These are phyloP conservation scores for Aspergillus campestris DNA, from an alignment of 495 filamentous ascomycete genomes.

Conservation along the genomic window DNA sequence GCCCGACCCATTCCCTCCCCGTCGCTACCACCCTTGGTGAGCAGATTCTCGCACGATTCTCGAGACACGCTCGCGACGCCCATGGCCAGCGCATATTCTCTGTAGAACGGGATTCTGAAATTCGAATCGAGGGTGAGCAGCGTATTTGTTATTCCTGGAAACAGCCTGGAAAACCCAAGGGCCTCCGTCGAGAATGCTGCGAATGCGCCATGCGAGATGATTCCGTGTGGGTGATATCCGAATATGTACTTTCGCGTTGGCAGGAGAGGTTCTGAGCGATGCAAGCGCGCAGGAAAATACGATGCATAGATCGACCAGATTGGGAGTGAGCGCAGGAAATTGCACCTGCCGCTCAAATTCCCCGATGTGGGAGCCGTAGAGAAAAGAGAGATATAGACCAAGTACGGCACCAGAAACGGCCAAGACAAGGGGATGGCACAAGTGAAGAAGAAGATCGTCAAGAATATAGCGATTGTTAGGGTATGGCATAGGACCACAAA, in stretches of 20 bases:
- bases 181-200: constrained; percentile 88
- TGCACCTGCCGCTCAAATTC: constrained; percentile 60
- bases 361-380: constrained; percentile 71
- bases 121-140: constrained; percentile 85
- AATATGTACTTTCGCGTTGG: constrained; percentile 92
- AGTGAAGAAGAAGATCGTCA: constrained; percentile 83
- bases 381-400: constrained; percentile 70
- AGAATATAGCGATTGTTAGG: constrained; percentile 62
- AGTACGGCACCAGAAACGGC: constrained; percentile 86
- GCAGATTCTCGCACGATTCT: constrained; percentile 80
- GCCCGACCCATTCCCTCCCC: constrained; percentile 88
- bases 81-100: constrained; percentile 82
- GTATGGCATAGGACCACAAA: constrained; percentile 79
- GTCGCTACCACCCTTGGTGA: constrained; percentile 67
- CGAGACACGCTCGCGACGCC: constrained; percentile 84
- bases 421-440: constrained; percentile 85
- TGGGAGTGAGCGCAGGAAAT: constrained; percentile 61
- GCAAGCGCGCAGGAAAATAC: constrained; percentile 84
- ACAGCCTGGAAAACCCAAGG: constrained; percentile 77
- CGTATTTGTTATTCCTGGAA: constrained; percentile 91
- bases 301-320: constrained; percentile 84
- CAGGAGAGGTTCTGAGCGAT: constrained; percentile 68
- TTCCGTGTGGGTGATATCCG: constrained; percentile 95
- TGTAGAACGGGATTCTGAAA: constrained; percentile 88
- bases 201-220: constrained; percentile 93